Base-by-base conservation (phyloP, 2,329 filamentous ascomycete genomes). In the Trichoderma sp. region DNA sequence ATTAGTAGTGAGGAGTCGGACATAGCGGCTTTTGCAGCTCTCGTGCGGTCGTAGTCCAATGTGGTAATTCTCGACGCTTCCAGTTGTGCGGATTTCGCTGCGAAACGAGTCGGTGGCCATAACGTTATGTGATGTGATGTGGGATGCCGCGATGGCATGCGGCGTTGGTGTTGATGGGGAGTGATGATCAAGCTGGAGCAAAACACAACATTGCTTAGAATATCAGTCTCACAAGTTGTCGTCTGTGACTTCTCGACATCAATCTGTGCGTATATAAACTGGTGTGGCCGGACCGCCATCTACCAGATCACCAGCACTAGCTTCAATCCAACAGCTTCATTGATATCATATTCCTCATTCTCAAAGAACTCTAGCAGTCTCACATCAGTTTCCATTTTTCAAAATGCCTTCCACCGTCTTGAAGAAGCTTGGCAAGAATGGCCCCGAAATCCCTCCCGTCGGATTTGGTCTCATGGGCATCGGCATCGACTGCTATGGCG, bases 401-500 rank as follows among this genome's bases (percentile, higher is more conserved):
- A 53, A 62, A 12, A 70, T 70, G 66, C 57, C 66, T 70, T 28
- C 66, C 26, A 70, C 57, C 18, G 36, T 70, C 21, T 72, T 73
- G 32, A 71, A 73, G 30, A 30, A 26, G 28, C 81, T 90, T 14
- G 87, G 87, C 73, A 85, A 83, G 72, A 81, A 86, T 74, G 87
- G 87, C 15, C 86, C 86, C 0, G 75, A 83, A 21, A 84, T 90
- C 36, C 82, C 84, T 3, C 81, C 82, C 12, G 75, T 89, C 9
- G 87, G 88, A 11, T 84, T 88, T 30, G 87, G 88, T 15, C 78
- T 85, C 32, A 89, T 89, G 87, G 86, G 86, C 4, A 74, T 85
- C 26, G 79, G 79, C 12, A 61, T 70, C 28, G 62, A 76, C 2
- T 80, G 74, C 62, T 84, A 84, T 36, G 83, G 83, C 24, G 6